phyloP scores from a whole-genome alignment of 306 rosid species.

The Vigna radiata region DNA sequence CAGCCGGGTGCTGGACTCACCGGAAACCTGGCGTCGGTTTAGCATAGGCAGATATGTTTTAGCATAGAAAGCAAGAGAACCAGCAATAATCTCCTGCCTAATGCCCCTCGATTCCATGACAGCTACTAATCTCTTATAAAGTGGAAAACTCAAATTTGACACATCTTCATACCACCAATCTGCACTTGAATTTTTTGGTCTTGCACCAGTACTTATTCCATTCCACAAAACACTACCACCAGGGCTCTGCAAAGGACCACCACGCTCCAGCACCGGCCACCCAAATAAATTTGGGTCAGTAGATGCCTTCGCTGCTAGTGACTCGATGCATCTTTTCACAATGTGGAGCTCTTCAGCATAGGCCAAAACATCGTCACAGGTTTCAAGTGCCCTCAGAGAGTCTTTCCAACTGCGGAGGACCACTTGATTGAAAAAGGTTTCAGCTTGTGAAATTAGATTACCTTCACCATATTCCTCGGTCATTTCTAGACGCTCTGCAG shows the following conservation, averaged over 20 bases:
- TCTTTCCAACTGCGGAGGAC: conserved; percentile 91
- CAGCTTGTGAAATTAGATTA: conserved; percentile 77
- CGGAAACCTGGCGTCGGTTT: conserved; percentile 76
- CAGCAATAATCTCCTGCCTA: conserved; percentile 80
- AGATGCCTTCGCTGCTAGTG: conserved; percentile 85
- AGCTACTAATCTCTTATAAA: conserved; percentile 79
- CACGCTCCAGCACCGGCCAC: conserved; percentile 94
- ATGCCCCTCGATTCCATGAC: conserved; percentile 93
- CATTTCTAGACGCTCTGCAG: conserved; percentile 93
- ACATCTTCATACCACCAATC: conserved; percentile 99
- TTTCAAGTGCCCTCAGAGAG: conserved; percentile 88
- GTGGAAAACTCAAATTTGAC: conserved; percentile 72
- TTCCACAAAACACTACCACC: conserved; percentile 99
- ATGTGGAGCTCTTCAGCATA: conserved; percentile 79
- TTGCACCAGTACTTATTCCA: conserved; percentile 98
- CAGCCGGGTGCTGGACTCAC: conserved; percentile 65
- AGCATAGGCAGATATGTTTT: conserved; percentile 84
- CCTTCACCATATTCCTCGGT: conserved; percentile 92
- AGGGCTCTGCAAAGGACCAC: conserved; percentile 99
- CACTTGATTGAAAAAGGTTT: conserved; percentile 80
- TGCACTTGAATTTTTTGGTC: conserved; percentile 75
- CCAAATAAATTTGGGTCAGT: conserved; percentile 95
- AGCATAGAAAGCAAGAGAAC: conserved; percentile 84
- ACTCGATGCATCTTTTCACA: conserved; percentile 86
- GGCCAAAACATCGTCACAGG: conserved; percentile 65